Evolutionary conservation across 768 basidiomycete species (phyloP).

Genomic region (Rhizopogon vulgaris): DNA sequence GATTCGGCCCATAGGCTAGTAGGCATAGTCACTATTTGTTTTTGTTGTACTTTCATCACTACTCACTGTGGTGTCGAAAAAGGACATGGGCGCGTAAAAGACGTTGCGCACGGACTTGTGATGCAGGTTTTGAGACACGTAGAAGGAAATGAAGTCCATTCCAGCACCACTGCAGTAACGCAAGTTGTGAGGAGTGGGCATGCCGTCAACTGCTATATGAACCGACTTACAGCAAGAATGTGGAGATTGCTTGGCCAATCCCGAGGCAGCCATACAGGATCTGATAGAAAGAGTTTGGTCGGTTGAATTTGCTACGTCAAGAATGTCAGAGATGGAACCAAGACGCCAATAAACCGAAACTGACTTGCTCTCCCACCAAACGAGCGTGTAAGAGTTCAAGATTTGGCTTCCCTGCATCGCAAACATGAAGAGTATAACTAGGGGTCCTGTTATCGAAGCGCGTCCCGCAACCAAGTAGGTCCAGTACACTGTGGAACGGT

Average conservation of each 20-base stretch:
- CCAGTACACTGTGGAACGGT: conserved; percentile 42
- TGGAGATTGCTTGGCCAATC: conserved; percentile 50
- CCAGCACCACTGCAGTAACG: conserved; percentile 36
- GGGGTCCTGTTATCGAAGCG: conserved; percentile 42
- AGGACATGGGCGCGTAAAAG: conserved; percentile 69
- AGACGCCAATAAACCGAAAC: conserved; percentile 9
- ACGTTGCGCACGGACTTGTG: conserved; percentile 47
- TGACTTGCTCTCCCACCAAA: conserved; percentile 67
- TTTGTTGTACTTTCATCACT: background rate
- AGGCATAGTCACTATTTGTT: background rate
- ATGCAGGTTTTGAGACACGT: too few relatives aligned
- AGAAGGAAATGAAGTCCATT: too few relatives aligned
- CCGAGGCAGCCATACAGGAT: conserved; percentile 58
- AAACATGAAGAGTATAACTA: conserved; percentile 42
- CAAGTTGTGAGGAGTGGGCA: background rate
- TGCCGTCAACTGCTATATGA: background rate
- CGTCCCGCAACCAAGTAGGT: conserved; percentile 53
- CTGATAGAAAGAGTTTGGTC: conserved; percentile 56
- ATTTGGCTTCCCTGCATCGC: conserved; percentile 60
- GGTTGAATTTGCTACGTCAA: conserved; percentile 35
- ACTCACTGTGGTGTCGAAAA: conserved; percentile 66
- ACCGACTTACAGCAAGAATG: conserved; percentile 45
- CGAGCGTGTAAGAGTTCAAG: conserved; percentile 59
- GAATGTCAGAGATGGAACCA: background rate
- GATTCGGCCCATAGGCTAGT: conserved; percentile 53